Evolutionary conservation across 2,329 filamentous ascomycete genomes (phyloP).

Genomic region (Botryotinia calthae): DNA sequence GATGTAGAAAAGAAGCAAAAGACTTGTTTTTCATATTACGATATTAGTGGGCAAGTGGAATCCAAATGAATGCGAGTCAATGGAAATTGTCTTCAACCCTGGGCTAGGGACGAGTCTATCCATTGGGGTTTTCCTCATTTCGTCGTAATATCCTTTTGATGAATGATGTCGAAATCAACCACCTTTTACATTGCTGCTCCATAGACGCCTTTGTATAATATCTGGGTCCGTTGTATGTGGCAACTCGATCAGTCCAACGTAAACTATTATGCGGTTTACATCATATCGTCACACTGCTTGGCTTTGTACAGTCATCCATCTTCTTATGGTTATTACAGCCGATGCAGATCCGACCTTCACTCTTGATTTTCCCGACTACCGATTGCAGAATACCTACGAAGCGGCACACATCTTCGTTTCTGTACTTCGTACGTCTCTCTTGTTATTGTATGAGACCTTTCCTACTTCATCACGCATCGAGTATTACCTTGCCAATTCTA

Average conservation of each 20-base stretch:
- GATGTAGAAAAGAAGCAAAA: background rate
- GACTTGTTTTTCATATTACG: background rate
- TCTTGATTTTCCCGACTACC: background rate
- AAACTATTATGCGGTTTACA: background rate
- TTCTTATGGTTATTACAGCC: background rate
- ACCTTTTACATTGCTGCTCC: too few relatives aligned
- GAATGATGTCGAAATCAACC: background rate
- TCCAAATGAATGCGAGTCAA: conserved; percentile 5
- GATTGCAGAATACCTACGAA: too few relatives aligned
- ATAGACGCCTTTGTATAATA: background rate
- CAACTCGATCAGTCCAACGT: background rate
- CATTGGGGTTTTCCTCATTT: background rate
- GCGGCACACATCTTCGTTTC: background rate
- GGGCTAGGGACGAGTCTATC: too few relatives aligned
- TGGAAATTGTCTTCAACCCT: background rate
- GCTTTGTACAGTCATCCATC: too few relatives aligned
- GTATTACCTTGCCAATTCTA: background rate
- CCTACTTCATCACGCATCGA: background rate
- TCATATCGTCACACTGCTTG: too few relatives aligned
- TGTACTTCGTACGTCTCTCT: background rate
- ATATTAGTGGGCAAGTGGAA: background rate
- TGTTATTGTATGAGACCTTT: background rate
- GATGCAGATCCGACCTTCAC: background rate
- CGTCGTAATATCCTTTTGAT: background rate
- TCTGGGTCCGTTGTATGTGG: background rate